Conservation (phyloP, 2,329 filamentous ascomycete species). For the Aspergillus novofumigatus region DNA sequence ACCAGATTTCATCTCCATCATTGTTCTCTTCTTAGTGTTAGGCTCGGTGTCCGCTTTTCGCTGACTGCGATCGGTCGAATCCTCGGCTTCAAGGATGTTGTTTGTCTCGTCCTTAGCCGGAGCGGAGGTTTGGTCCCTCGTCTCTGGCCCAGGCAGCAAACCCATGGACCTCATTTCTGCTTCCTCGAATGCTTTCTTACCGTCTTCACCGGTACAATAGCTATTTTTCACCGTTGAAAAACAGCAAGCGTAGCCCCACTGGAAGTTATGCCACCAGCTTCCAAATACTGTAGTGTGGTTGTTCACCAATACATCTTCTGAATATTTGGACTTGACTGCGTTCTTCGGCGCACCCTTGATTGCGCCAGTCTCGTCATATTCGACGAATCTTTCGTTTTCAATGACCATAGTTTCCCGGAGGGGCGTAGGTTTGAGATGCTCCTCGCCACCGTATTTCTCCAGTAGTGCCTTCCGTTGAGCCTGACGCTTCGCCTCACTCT, state of each 20-base stretch:
- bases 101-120: slow-evolving; percentile 13
- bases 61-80: slow-evolving; percentile 26
- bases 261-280: slow-evolving; percentile 94
- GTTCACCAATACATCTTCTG: slow-evolving; percentile 80
- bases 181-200: slow-evolving; percentile 74
- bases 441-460: slow-evolving; percentile 76
- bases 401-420: slow-evolving; percentile 65
- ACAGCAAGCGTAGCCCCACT: slow-evolving; percentile 95
- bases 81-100: slow-evolving; percentile 19
- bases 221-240: slow-evolving; percentile 93
- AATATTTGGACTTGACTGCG: slow-evolving; percentile 81
- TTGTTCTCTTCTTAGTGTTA: slow-evolving; percentile 64
- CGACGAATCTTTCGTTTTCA: slow-evolving; percentile 82
- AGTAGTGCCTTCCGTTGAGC: slow-evolving; percentile 66
- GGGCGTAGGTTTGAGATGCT: slow-evolving; percentile 57
- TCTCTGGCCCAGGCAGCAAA: slow-evolving; percentile 33
- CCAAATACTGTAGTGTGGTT: slow-evolving; percentile 94
- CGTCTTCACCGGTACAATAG: slow-evolving; percentile 92
- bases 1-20: slow-evolving; percentile 73
- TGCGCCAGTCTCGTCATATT: slow-evolving; percentile 86
- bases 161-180: slow-evolving; percentile 56
- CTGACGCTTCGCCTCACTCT: slow-evolving; percentile 64
- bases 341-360: slow-evolving; percentile 83
- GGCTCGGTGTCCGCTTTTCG: slow-evolving; percentile 29
- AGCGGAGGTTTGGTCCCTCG: slow-evolving; percentile 4